Percentiles rank a stretch among this genome's conserved stretches.
Conservation (phyloP, 768 basidiomycete species). For the Nevesoporus exiguus region DNA sequence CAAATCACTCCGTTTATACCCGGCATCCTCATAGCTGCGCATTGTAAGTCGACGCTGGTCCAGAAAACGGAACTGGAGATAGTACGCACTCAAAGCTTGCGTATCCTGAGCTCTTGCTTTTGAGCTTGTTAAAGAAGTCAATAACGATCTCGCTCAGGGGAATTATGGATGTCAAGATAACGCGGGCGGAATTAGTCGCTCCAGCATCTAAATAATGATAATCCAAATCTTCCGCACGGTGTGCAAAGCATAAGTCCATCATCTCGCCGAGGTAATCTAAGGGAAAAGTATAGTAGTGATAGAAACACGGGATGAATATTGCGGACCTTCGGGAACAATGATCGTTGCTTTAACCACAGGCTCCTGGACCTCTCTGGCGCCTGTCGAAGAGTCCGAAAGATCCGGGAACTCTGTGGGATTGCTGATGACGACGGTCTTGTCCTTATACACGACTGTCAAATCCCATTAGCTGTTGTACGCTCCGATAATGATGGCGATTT, state of each 20-base stretch:
- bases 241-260: conserved; percentile 90
- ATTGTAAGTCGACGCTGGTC: not conserved
- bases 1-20: conserved; percentile 77
- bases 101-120: conserved; percentile 88
- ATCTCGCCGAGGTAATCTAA: conserved; percentile 91
- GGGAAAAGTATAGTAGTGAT: not conserved
- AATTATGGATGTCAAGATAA: conserved; percentile 79
- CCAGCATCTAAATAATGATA: conserved; percentile 78
- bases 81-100: conserved; percentile 82
- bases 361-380: conserved; percentile 79
- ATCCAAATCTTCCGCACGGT: conserved; percentile 80
- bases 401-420: conserved; percentile 98
- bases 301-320: not conserved
- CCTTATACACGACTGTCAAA: conserved; percentile 65
- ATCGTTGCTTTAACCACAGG: conserved; percentile 93
- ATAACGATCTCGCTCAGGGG: conserved; percentile 93
- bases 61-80: not conserved
- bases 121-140: conserved; percentile 92
- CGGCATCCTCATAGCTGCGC: conserved; percentile 88
- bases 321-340: conserved; percentile 85
- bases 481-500: not conserved
- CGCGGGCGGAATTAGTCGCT: conserved; percentile 44
- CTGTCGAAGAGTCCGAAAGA: conserved; percentile 51
- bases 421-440: conserved; percentile 64
- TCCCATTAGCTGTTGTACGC: not conserved